phyloP scores from a whole-genome alignment of 192 early-diverging fungal species.

The Kappamyces sp. region DNA sequence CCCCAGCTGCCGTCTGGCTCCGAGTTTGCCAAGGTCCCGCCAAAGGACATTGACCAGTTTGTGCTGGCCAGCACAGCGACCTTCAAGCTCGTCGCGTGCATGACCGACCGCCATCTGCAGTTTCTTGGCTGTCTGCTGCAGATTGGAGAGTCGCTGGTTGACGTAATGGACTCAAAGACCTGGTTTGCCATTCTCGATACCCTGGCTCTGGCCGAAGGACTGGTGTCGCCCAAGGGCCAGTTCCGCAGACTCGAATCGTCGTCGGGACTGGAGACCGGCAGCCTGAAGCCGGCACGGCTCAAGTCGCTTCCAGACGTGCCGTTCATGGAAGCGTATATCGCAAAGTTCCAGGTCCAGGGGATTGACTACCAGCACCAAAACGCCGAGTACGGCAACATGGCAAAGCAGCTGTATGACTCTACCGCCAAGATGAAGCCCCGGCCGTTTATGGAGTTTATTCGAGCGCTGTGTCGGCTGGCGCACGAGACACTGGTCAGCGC shows the following conservation, averaged over 20 bases:
- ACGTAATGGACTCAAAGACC: slow-evolving; percentile 62
- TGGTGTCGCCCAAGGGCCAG: slow-evolving; percentile 41
- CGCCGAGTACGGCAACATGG: neutral
- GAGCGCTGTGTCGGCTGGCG: slow-evolving; percentile 59
- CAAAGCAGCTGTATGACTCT: slow-evolving; percentile 68
- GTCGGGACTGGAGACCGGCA: no score
- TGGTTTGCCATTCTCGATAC: slow-evolving; percentile 89
- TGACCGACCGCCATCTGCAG: slow-evolving; percentile 73
- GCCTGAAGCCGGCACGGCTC: no score
- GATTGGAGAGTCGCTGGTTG: slow-evolving; percentile 65
- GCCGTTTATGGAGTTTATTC: slow-evolving; percentile 60
- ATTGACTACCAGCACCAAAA: neutral
- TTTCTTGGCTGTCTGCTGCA: slow-evolving; percentile 67
- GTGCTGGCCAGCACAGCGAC: neutral
- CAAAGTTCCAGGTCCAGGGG: no score
- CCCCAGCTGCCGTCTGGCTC: slow-evolving; percentile 4
- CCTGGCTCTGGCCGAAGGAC: slow-evolving; percentile 78
- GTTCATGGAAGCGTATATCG: no score
- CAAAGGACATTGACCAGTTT: neutral
- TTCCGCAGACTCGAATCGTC: no score
- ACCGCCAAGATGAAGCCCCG: slow-evolving; percentile 49
- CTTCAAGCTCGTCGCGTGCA: slow-evolving; percentile 11
- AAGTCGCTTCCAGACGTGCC: no score
- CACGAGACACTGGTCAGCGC: slow-evolving; percentile 38
- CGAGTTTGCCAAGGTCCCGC: slow-evolving; percentile 8